These are phyloP conservation scores for Starmerella apis DNA, from an alignment of 805 yeast species.

Conservation along the genomic window DNA sequence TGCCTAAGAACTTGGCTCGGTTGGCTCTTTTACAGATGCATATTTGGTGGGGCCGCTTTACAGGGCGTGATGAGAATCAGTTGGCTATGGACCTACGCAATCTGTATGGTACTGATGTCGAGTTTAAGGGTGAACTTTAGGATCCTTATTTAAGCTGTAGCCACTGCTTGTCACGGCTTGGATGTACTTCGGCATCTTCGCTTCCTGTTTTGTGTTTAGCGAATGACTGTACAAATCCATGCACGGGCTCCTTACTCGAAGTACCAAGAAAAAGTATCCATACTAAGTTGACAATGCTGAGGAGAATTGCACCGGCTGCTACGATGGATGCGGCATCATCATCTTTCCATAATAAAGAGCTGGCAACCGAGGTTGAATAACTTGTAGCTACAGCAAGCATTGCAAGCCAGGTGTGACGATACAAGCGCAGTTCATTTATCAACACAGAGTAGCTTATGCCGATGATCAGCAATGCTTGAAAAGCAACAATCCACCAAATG, in stretches of 20 bases:
- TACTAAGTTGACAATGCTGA: conserved; percentile 65
- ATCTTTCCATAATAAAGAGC: conserved; percentile 57
- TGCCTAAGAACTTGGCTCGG: conserved; percentile 56
- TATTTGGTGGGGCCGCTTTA: conserved; percentile 60
- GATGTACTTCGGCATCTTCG: not conserved
- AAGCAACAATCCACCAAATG: conserved; percentile 97
- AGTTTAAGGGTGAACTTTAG: conserved; percentile 1
- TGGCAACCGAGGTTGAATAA: conserved; percentile 73
- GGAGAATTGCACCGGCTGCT: conserved; percentile 77
- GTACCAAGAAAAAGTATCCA: conserved; percentile 88
- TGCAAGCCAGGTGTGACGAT: conserved; percentile 45
- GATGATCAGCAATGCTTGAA: conserved; percentile 51
- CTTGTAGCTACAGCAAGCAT: conserved; percentile 59
- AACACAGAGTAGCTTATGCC: conserved; percentile 45
- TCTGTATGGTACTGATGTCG: not conserved
- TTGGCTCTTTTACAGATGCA: conserved; percentile 41
- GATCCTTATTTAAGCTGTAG: not conserved
- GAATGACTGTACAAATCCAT: conserved; percentile 72
- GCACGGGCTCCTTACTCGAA: conserved; percentile 71
- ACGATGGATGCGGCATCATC: conserved; percentile 65
- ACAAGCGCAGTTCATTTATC: conserved; percentile 52
- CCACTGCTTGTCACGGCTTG: not conserved
- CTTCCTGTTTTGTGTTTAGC: conserved; percentile 30
- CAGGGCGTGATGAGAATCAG: conserved; percentile 38
- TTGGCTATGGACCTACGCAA: not conserved